Percentiles rank a stretch among this genome's conserved stretches.
Conservation (phyloP, 2,329 filamentous ascomycete species). For the Zelopaecilomyces penicillatus region DNA sequence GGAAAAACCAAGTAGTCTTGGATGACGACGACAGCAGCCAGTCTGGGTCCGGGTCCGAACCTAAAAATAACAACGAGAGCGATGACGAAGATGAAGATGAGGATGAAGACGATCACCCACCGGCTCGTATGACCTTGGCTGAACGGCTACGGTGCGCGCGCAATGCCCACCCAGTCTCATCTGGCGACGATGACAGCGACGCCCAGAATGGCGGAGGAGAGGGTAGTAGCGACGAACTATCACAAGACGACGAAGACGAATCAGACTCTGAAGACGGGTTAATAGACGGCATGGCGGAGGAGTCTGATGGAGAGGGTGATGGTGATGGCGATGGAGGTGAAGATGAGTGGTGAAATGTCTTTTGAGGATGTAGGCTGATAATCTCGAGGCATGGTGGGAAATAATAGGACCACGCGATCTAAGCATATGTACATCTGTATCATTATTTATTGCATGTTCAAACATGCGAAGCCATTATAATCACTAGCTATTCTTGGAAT, state of each 20-base stretch:
- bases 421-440: too few species aligned
- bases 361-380: too few species aligned
- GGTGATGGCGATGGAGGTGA: neutral
- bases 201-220: constrained; percentile 14
- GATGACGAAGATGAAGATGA: constrained; percentile 11
- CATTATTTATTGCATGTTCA: too few species aligned
- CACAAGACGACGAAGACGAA: constrained; percentile 10
- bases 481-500: neutral
- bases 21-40: constrained; percentile 3
- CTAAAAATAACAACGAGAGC: constrained; percentile 6
- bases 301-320: constrained; percentile 20
- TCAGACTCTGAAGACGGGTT: constrained; percentile 18
- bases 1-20: neutral
- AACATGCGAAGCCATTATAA: too few species aligned
- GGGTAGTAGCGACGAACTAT: constrained; percentile 7
- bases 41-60: neutral
- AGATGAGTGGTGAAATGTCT: too few species aligned
- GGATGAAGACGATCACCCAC: constrained; percentile 7
- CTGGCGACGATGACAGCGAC: constrained; percentile 12
- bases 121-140: constrained; percentile 13
- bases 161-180: constrained; percentile 11
- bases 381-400: too few species aligned
- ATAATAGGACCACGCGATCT: too few species aligned
- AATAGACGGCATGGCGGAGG: constrained; percentile 25
- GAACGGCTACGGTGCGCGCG: constrained; percentile 15